Conservation (phyloP, 2,329 filamentous ascomycete species). For the Fusarium protoensiforme region DNA sequence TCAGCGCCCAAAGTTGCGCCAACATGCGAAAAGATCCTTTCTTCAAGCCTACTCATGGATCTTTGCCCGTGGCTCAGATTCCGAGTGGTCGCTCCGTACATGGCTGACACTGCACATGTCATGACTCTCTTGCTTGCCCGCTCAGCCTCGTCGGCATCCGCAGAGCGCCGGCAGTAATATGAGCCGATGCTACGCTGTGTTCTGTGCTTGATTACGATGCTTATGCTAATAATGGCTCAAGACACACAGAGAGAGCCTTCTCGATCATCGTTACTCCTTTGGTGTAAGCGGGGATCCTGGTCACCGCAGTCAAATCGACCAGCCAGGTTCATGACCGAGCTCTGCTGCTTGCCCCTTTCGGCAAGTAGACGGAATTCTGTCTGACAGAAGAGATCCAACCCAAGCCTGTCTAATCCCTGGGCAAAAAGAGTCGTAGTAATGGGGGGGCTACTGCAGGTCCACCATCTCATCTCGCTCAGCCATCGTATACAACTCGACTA, state of each 20-base stretch:
- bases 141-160: slow-evolving; percentile 18
- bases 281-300: slow-evolving; percentile 11
- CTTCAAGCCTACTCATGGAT: slow-evolving; percentile 12
- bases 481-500: background rate
- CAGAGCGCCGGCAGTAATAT: background rate
- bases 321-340: slow-evolving; percentile 26
- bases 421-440: slow-evolving; percentile 10
- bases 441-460: background rate
- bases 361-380: slow-evolving; percentile 7
- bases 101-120: background rate
- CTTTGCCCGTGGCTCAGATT: slow-evolving; percentile 25
- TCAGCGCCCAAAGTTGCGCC: background rate
- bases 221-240: background rate
- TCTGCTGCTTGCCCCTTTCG: slow-evolving; percentile 11
- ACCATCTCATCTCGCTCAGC: slow-evolving; percentile 7
- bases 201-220: slow-evolving; percentile 4
- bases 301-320: slow-evolving; percentile 13
- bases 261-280: background rate
- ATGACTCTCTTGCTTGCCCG: background rate
- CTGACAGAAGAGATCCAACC: slow-evolving; percentile 4
- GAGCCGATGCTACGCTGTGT: background rate
- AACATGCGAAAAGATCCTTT: slow-evolving; percentile 10
- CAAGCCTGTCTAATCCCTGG: background rate
- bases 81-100: background rate
- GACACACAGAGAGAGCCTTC: background rate